Evolutionary conservation across 495 filamentous ascomycete species (phyloP).

Genomic region (Aspergillus baeticus): DNA sequence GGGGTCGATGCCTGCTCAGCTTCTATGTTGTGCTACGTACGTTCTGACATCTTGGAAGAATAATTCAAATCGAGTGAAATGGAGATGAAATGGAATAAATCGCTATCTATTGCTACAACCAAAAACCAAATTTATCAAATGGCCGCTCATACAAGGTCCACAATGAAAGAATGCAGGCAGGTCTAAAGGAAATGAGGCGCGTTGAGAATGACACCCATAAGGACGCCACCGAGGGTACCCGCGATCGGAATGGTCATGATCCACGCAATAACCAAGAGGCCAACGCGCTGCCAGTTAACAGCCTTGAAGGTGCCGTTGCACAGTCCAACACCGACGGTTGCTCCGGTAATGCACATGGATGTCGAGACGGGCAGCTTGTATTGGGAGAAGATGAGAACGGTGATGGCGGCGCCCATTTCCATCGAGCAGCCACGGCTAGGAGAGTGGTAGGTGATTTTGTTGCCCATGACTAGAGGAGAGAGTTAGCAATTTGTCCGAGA

Average conservation of each 20-base stretch:
- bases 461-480: constrained; percentile 54
- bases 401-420: constrained; percentile 66
- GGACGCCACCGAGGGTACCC: constrained; percentile 53
- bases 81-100: neutral
- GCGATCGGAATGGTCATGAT: constrained; percentile 62
- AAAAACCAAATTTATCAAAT: neutral
- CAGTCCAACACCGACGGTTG: constrained; percentile 56
- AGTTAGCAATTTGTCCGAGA: constrained; percentile 19
- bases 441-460: constrained; percentile 66
- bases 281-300: constrained; percentile 63
- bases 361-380: constrained; percentile 60
- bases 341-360: constrained; percentile 59
- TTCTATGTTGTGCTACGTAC: too few species aligned
- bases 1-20: too few species aligned
- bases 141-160: too few species aligned
- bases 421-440: constrained; percentile 60
- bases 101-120: neutral
- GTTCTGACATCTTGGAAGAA: too few species aligned
- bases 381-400: constrained; percentile 63
- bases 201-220: constrained; percentile 63
- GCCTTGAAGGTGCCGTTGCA: constrained; percentile 58
- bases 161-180: neutral
- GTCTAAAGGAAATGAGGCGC: constrained; percentile 52
- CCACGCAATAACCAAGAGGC: constrained; percentile 53
- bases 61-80: too few species aligned